phyloP scores from a whole-genome alignment of 768 basidiomycete species.

The Collybia nuda region DNA sequence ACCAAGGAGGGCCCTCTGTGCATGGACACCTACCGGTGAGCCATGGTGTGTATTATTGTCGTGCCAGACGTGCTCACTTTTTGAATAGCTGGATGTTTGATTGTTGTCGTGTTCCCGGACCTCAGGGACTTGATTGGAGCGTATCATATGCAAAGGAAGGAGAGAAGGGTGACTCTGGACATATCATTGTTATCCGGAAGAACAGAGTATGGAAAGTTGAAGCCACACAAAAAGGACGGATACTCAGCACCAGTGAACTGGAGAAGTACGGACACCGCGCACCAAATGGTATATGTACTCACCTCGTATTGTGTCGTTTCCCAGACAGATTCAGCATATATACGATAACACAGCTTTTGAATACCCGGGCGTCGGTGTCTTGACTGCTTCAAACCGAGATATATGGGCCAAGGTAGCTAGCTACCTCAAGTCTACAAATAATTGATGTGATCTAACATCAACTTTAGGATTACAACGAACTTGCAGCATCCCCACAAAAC shows the following conservation, averaged over 20 bases:
- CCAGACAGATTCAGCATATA: constrained; percentile 71
- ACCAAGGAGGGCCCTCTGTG: constrained; percentile 73
- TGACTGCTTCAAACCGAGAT: constrained; percentile 82
- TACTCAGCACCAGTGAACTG: constrained; percentile 66
- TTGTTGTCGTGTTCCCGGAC: constrained; percentile 78
- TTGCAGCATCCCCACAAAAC: constrained; percentile 64
- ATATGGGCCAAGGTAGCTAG: constrained; percentile 79
- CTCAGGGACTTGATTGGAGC: constrained; percentile 76
- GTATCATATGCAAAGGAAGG: constrained; percentile 60
- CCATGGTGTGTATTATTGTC: not conserved
- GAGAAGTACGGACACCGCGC: constrained; percentile 44
- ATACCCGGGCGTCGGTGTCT: constrained; percentile 74
- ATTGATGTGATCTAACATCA: constrained; percentile 1
- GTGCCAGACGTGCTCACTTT: not conserved
- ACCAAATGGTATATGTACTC: not conserved
- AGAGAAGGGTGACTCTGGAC: constrained; percentile 64
- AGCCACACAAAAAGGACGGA: constrained; percentile 48
- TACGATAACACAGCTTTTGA: constrained; percentile 60
- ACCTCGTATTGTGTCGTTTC: not conserved
- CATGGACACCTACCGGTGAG: constrained; percentile 84
- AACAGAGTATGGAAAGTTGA: constrained; percentile 85
- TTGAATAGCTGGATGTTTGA: constrained; percentile 89
- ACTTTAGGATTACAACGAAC: constrained; percentile 58
- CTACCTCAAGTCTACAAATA: not conserved
- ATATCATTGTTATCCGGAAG: constrained; percentile 83